phyloP scores from a whole-genome alignment of 768 basidiomycete genomes.

The Suillus discolor region DNA sequence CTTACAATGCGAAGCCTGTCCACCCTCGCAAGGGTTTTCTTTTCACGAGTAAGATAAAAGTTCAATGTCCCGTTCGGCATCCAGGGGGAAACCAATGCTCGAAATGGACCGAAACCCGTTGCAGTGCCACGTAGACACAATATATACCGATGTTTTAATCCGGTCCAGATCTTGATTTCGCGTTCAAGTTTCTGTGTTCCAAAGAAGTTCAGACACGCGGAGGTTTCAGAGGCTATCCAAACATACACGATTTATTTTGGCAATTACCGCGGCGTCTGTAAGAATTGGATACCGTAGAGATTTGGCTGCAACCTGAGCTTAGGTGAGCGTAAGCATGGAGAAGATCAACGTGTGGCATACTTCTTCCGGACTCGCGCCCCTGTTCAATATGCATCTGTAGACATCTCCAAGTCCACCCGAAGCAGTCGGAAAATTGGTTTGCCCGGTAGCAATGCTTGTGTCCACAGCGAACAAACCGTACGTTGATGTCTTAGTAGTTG shows the following conservation, averaged over 20 bases:
- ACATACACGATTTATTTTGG: not conserved
- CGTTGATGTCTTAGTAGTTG: not conserved
- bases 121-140: conserved; percentile 20
- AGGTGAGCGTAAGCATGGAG: not conserved
- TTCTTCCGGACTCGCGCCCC: not conserved
- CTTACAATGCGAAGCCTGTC: conserved; percentile 21
- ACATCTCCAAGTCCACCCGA: conserved; percentile 48
- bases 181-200: conserved; percentile 22
- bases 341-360: not conserved
- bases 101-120: conserved; percentile 22
- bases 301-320: conserved; percentile 12
- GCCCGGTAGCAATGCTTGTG: too few species aligned
- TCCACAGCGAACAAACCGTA: not conserved
- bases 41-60: conserved; percentile 27
- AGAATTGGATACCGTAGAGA: not conserved
- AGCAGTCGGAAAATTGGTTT: not conserved
- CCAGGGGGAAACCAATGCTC: conserved; percentile 42
- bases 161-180: conserved; percentile 26
- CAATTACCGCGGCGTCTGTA: not conserved
- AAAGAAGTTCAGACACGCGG: not conserved
- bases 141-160: conserved; percentile 22
- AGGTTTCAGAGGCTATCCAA: not conserved
- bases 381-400: conserved; percentile 33
- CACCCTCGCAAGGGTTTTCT: conserved; percentile 6
- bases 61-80: conserved; percentile 37